Evolutionary conservation across 2,329 filamentous ascomycete species (phyloP).

Genomic region (Ampelomyces quisqualis): DNA sequence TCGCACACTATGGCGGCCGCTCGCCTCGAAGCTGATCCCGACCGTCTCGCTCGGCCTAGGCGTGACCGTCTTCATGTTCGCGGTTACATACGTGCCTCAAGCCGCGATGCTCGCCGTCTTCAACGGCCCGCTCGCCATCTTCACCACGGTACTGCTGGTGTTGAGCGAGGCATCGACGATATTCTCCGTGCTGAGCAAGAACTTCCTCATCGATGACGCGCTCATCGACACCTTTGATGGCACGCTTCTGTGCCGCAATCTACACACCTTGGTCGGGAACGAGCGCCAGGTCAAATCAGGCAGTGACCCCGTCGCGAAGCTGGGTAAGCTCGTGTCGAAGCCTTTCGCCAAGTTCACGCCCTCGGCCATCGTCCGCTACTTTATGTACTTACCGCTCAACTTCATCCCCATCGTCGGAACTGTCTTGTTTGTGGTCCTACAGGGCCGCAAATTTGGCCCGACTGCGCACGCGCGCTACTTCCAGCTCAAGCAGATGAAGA

Average conservation of each 20-base stretch:
- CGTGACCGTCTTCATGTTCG: slow-evolving; percentile 79
- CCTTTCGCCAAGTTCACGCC: slow-evolving; percentile 57
- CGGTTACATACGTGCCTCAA: slow-evolving; percentile 84
- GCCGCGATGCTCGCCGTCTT: slow-evolving; percentile 79
- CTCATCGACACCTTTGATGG: slow-evolving; percentile 89
- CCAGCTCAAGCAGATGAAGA: slow-evolving; percentile 82
- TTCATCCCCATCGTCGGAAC: slow-evolving; percentile 91
- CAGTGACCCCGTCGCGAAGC: slow-evolving; percentile 54
- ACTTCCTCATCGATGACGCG: slow-evolving; percentile 77
- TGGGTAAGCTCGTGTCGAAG: slow-evolving; percentile 59
- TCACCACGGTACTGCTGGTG: slow-evolving; percentile 69
- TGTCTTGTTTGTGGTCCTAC: slow-evolving; percentile 72
- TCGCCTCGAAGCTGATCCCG: slow-evolving; percentile 57
- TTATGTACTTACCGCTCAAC: slow-evolving; percentile 88
- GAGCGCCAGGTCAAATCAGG: slow-evolving; percentile 69
- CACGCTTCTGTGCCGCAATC: slow-evolving; percentile 56
- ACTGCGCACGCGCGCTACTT: slow-evolving; percentile 70
- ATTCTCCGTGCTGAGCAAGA: slow-evolving; percentile 59
- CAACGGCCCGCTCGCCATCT: slow-evolving; percentile 77
- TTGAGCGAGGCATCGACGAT: slow-evolving; percentile 53
- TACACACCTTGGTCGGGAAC: slow-evolving; percentile 66
- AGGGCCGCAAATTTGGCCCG: slow-evolving; percentile 58
- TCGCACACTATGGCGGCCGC: slow-evolving; percentile 60
- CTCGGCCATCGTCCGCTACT: slow-evolving; percentile 68
- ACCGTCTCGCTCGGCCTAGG: slow-evolving; percentile 70